These are phyloP conservation scores for Pseudopithomyces chartarum DNA, from an alignment of 2,329 filamentous ascomycete genomes.

Conservation along the genomic window DNA sequence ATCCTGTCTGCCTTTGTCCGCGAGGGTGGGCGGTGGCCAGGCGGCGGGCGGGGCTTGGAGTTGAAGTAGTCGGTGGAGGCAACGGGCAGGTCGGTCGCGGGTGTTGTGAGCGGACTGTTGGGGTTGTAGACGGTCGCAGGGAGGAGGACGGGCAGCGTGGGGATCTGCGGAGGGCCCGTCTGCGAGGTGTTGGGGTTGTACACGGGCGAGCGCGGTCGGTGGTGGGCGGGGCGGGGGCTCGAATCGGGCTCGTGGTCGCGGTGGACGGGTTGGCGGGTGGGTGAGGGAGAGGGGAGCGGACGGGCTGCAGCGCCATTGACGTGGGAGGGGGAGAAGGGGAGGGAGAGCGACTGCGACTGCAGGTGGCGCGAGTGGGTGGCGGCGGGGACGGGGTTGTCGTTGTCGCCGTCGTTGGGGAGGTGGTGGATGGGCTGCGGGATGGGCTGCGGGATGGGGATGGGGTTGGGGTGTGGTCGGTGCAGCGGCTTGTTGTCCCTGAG, in stretches of 20 bases:
- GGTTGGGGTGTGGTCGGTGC: slow-evolving; percentile 10
- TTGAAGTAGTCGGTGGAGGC: slow-evolving; percentile 48
- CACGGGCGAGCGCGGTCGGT: slow-evolving; percentile 36
- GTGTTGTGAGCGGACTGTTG: slow-evolving; percentile 28
- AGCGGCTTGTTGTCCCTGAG: slow-evolving; percentile 20
- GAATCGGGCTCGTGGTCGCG: slow-evolving; percentile 41
- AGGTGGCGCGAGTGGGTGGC: slow-evolving; percentile 44
- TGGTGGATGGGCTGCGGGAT: not conserved
- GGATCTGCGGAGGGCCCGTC: slow-evolving; percentile 42
- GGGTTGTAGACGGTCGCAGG: slow-evolving; percentile 40
- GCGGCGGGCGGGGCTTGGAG: slow-evolving; percentile 26
- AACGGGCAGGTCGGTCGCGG: slow-evolving; percentile 27
- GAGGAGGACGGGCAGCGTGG: slow-evolving; percentile 29
- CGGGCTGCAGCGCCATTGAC: slow-evolving; percentile 43
- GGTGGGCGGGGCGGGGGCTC: slow-evolving; percentile 41
- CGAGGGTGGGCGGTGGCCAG: slow-evolving; percentile 33
- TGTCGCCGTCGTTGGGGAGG: no score
- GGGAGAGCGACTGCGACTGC: slow-evolving; percentile 11
- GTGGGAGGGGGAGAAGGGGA: slow-evolving; percentile 25
- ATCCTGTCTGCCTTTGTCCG: slow-evolving; percentile 34
- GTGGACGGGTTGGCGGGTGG: slow-evolving; percentile 21
- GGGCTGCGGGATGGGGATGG: no score
- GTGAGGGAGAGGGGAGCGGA: slow-evolving; percentile 36
- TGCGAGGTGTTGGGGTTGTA: slow-evolving; percentile 34
- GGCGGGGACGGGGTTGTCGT: slow-evolving; percentile 5